Conservation (phyloP, 2,329 filamentous ascomycete genomes). For the Ascosphaera pollenicola region DNA sequence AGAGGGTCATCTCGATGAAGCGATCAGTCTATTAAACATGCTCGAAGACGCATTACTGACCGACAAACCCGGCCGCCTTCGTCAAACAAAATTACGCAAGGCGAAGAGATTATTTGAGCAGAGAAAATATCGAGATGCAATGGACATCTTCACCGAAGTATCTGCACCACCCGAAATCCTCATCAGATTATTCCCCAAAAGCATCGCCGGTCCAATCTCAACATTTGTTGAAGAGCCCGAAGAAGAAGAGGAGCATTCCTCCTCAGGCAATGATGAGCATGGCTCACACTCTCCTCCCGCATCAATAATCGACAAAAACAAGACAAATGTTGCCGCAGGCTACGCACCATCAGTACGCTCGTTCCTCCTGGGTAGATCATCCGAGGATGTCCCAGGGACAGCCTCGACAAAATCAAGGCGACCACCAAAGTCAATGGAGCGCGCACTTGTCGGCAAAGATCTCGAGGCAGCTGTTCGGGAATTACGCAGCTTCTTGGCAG, state of each 20-base stretch:
- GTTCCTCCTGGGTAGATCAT: slow-evolving; percentile 8
- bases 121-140: slow-evolving; percentile 60
- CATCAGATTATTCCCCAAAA: slow-evolving; percentile 58
- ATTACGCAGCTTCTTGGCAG: slow-evolving; percentile 69
- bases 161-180: slow-evolving; percentile 77
- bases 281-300: background rate
- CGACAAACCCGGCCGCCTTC: slow-evolving; percentile 58
- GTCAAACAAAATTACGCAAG: slow-evolving; percentile 79
- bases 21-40: slow-evolving; percentile 70
- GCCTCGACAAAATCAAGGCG: background rate
- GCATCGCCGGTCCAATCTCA: slow-evolving; percentile 66
- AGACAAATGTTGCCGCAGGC: slow-evolving; percentile 9
- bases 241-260: slow-evolving; percentile 12
- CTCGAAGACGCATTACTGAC: slow-evolving; percentile 77
- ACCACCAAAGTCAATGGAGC: background rate
- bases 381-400: background rate
- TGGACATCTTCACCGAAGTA: slow-evolving; percentile 82
- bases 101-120: slow-evolving; percentile 65
- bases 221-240: slow-evolving; percentile 29
- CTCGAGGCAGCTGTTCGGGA: slow-evolving; percentile 62
- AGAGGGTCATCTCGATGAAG: slow-evolving; percentile 61
- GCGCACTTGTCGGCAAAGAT: slow-evolving; percentile 40
- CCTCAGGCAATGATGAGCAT: background rate
- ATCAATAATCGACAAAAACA: slow-evolving; percentile 8
- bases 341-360: slow-evolving; percentile 19